Conservation (phyloP, 345 rosid species). For the Anacardium occidentale region DNA sequence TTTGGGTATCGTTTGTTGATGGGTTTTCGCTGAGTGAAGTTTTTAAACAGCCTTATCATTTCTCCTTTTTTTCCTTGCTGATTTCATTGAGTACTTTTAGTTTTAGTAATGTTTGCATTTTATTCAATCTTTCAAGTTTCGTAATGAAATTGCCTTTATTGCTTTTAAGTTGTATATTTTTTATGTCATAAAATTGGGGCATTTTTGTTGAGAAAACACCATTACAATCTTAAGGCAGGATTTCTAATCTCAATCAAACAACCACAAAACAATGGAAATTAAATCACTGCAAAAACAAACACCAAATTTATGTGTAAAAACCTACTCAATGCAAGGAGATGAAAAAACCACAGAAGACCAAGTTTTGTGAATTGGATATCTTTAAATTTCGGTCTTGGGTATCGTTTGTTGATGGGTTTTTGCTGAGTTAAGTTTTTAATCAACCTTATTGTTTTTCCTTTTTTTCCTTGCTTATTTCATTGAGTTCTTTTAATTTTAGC, state of each 20-base stretch:
- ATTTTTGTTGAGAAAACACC: not conserved
- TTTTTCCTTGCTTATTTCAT: not conserved
- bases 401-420: too few species aligned
- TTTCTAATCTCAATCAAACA: too few species aligned
- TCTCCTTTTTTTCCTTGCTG: not conserved
- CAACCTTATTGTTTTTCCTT: not conserved
- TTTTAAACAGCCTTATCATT: not conserved
- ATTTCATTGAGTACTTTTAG: not conserved
- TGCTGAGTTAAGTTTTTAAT: not conserved
- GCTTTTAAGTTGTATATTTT: not conserved
- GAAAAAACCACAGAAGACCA: too few species aligned
- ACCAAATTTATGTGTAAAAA: too few species aligned
- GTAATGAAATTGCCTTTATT: not conserved
- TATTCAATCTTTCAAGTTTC: conserved; percentile 1
- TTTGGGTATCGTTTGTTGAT: not conserved
- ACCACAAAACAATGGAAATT: too few species aligned
- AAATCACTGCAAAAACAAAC: too few species aligned
- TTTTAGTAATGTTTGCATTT: not conserved
- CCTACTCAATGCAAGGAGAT: too few species aligned
- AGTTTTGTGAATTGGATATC: not conserved
- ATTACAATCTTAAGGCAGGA: too few species aligned
- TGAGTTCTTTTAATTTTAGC: not conserved
- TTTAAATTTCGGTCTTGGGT: not conserved
- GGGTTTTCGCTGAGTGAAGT: not conserved
- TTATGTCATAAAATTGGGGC: not conserved